phyloP scores from a whole-genome alignment of 208 protist genomes.

The Leishmania tropica region DNA sequence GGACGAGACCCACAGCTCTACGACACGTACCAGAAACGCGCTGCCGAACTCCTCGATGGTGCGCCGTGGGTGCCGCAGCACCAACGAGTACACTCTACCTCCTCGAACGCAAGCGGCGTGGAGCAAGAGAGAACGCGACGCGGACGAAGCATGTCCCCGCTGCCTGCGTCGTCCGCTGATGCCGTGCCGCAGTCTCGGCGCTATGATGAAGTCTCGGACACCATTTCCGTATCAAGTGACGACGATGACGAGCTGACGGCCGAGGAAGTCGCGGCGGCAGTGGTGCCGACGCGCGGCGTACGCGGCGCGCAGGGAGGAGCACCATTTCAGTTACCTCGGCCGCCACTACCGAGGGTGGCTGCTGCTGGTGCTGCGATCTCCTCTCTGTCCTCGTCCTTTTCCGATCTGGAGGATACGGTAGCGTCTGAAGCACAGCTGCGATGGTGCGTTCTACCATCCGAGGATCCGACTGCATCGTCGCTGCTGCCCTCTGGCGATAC shows the following conservation, averaged over 20 bases:
- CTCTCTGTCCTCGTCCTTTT: conserved; percentile 34
- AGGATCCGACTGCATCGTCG: background rate
- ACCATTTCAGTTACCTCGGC: background rate
- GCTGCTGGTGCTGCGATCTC: background rate
- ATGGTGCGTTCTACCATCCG: conserved; percentile 17
- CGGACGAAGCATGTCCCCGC: background rate
- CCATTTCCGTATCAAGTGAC: conserved; percentile 8
- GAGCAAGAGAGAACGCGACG: background rate
- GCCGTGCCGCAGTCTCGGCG: too few relatives aligned
- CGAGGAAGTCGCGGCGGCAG: background rate
- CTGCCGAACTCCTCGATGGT: conserved; percentile 15
- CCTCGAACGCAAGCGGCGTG: background rate
- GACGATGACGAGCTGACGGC: background rate
- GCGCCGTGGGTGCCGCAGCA: conserved; percentile 22
- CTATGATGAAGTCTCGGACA: conserved; percentile 3
- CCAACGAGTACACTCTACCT: background rate
- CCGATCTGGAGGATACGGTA: conserved; percentile 27
- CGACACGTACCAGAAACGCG: conserved; percentile 16
- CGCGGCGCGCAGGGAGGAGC: too few relatives aligned
- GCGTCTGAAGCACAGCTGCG: conserved; percentile 10
- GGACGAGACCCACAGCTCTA: conserved; percentile 21
- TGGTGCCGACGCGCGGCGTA: background rate
- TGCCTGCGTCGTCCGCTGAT: background rate
- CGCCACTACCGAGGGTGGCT: background rate
- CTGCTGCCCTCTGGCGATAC: background rate